Percentiles rank a stretch among this genome's conserved stretches.
phyloP scores from a whole-genome alignment of 257 asterid genomes.

The Primulina eburnea region DNA sequence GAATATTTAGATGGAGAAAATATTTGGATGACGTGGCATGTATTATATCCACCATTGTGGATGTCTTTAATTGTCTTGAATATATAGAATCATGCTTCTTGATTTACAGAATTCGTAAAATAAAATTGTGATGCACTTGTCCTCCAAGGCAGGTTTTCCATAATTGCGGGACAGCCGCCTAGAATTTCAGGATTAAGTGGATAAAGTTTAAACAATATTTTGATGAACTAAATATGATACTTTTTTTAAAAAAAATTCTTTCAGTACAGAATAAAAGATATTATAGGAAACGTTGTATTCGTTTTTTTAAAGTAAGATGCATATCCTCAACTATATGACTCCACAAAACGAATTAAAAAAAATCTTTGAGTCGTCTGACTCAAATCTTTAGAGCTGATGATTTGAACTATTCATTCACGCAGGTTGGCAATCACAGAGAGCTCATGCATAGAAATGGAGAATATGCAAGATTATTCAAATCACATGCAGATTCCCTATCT shows the following conservation, averaged over 20 bases:
- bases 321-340: neutral
- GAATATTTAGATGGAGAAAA: no score
- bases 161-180: neutral
- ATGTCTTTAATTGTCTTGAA: neutral
- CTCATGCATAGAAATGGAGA: conserved; percentile 25
- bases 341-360: neutral
- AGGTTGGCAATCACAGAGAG: conserved; percentile 37
- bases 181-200: no score
- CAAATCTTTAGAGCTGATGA: neutral
- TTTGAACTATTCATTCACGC: conserved; percentile 20
- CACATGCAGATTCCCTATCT: conserved; percentile 22
- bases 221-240: no score
- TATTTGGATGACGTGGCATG: no score
- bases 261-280: no score
- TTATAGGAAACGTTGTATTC: no score
- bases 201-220: no score
- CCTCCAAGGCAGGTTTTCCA: neutral
- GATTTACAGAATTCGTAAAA: neutral
- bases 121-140: neutral
- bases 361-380: neutral
- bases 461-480: conserved; percentile 33
- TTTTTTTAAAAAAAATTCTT: no score
- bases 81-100: neutral
- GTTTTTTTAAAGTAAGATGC: neutral
- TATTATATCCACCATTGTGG: no score